Evolutionary conservation across 169 alveolate species (phyloP).

Genomic region (Amoebophrya sp.): DNA sequence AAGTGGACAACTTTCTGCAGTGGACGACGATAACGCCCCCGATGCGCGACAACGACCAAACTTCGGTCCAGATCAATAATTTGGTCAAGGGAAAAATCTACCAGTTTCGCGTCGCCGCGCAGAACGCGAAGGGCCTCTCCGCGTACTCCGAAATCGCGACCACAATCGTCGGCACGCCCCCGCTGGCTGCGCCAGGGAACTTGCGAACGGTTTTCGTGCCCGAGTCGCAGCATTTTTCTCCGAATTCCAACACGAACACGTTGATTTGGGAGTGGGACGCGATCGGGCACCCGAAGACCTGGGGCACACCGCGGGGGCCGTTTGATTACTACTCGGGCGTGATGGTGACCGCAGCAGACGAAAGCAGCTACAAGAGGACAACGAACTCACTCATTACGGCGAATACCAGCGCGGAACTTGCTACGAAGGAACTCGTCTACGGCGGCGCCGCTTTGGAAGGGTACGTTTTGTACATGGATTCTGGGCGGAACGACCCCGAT

Average conservation of each 20-base stretch:
- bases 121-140: background rate
- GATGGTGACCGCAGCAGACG: background rate
- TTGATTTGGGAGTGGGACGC: conserved; percentile 33
- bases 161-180: conserved; percentile 29
- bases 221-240: too few relatives aligned
- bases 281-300: background rate
- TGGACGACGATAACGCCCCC: background rate
- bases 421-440: background rate
- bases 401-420: background rate
- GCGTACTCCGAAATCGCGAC: background rate
- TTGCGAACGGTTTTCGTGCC: background rate
- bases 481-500: conserved; percentile 22
- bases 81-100: background rate
- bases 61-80: background rate
- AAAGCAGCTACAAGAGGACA: background rate
- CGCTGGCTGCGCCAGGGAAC: conserved; percentile 30
- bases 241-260: too few relatives aligned
- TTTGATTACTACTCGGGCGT: background rate
- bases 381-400: background rate
- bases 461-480: conserved; percentile 29
- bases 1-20: background rate
- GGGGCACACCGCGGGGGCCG: conserved; percentile 22
- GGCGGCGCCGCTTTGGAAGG: conserved; percentile 27
- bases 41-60: conserved; percentile 17
- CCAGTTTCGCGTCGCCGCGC: conserved; percentile 11